Evolutionary conservation across 148 eudicot species (phyloP), one percentile per base, ranked within the genome.

Genomic region (Fagopyrum homotropicum): DNA sequence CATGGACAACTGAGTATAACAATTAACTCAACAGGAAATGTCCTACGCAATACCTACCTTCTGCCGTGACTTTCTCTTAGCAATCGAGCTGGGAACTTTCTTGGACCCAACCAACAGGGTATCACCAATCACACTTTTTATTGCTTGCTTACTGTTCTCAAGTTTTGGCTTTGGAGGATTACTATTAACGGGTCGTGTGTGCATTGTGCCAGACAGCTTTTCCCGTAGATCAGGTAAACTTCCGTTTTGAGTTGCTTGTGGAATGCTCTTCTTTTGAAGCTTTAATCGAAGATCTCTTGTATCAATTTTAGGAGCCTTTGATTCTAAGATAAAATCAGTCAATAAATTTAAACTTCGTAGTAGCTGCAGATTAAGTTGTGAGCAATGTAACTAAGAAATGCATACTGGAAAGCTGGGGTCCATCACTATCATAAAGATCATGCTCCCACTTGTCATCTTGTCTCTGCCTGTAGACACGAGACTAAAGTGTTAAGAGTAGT

Each of bases 391-490:
- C 60, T 76, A 52, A 8, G 6, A 30, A 12, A 40, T 5, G 47
- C 88, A 69, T 87, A 93, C 93, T 77, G 80, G 83, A 80, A 69
- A 83, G 75, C 72, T 83, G 90, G 29, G 89, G 85, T 52, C 49
- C 89, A 46, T 77, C 77, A 12, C 79, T 82, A 45, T 19, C 63
- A 19, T 73, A 90, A 73, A 93, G 90, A 82, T 93, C 93, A 82
- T 93, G 96, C 66, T 88, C 92, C 98, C 98, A 93, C 81, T 93
- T 90, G 85, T 89, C 96, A 77, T 89, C 96, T 73, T 89, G 90
- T 78, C 98, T 86, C 74, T 79, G 93, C 87, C 96, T 93, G 89
- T 84, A 92, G 19, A 74, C 63, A 52, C 45, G 40, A 57, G 35
- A 57, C 35, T 55, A 0, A 68, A 15, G n/a, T 12, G 40, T 30